These are phyloP conservation scores for Nigrospora sphaerica DNA, from an alignment of 2,329 filamentous ascomycete genomes.

Conservation along the genomic window DNA sequence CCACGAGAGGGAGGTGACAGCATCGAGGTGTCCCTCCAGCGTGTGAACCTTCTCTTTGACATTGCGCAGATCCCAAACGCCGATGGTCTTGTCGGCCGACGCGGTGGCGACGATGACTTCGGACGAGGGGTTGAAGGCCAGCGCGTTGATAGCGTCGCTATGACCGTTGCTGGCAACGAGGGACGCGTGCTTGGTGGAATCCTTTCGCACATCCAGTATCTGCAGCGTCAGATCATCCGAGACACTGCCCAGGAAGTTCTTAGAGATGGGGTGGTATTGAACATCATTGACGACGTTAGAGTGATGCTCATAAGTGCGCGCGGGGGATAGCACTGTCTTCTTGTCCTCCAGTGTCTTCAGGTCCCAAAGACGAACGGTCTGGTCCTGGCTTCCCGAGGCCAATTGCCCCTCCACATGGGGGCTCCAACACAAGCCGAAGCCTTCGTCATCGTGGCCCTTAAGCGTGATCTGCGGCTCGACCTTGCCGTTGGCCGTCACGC, in stretches of 20 bases:
- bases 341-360: conserved; percentile 66
- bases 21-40: conserved; percentile 79
- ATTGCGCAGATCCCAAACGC: conserved; percentile 90
- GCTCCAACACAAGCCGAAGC: conserved; percentile 90
- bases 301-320: conserved; percentile 78
- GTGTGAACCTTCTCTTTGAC: conserved; percentile 85
- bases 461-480: conserved; percentile 80
- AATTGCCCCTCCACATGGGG: conserved; percentile 75
- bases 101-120: conserved; percentile 88
- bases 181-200: conserved; percentile 59
- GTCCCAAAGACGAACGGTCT: conserved; percentile 88
- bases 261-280: conserved; percentile 84
- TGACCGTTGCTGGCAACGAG: conserved; percentile 69
- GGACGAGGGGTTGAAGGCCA: conserved; percentile 89
- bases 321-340: conserved; percentile 63
- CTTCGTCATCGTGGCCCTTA: conserved; percentile 77
- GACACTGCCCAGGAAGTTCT: conserved; percentile 81
- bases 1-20: conserved; percentile 90
- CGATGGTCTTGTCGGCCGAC: conserved; percentile 91
- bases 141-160: conserved; percentile 87
- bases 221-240: conserved; percentile 93
- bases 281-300: conserved; percentile 92
- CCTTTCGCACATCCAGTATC: conserved; percentile 76
- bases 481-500: conserved; percentile 64
- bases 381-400: conserved; percentile 86